Base-by-base conservation (phyloP, 352 stramenopile species). In the Peronosclerospora sorghi region DNA sequence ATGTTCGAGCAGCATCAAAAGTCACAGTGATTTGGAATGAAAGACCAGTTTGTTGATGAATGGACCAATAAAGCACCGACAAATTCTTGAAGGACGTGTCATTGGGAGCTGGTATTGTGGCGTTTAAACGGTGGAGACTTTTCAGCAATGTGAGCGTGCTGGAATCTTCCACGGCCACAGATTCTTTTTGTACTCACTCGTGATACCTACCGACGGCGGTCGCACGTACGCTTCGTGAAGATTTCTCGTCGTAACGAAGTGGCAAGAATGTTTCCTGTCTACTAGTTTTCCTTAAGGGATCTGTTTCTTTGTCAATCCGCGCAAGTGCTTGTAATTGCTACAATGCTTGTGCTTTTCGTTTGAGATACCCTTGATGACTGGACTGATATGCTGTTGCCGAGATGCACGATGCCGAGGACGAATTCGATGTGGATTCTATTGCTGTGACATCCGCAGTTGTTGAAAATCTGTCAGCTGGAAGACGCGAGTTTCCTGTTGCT, bases 361-460 rank as follows among this genome's bases (percentile, higher is more conserved):
- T 51, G 45, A 32, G 44, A 41, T 15, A 60, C 41, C 6, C 50
- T 41, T 19, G 41, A 44, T 8, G 55, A 30, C 13, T 51, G 51
- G 21, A 46, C 41, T 27, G 55, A 60, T n/a, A n/a, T 14, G 32
- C 35, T 17, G 49, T 44, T 8, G 14, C 26, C 18, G 55, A 41
- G 41, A 48, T 18, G 19, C 12, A 23, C 19, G 17, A 19, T 56
- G 45, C 12, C 53, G 50, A 0, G 60, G 54, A 41, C 23, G 62
- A 34, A 70, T 83, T 1, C 83, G 41, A 12, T 62, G 47, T n/a
- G 73, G 73, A 24, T 85, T 26, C 4, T 26, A 19, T 35, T 23
- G 7, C 19, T 38, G 15, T 6, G 24, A 24, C 32, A 15, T 36
- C 30, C 8, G n/a, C 30, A 15, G 19, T 12, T 34, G 28, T 8